Conservation (phyloP, 352 stramenopile species). For the Sclerospora graminicola region DNA sequence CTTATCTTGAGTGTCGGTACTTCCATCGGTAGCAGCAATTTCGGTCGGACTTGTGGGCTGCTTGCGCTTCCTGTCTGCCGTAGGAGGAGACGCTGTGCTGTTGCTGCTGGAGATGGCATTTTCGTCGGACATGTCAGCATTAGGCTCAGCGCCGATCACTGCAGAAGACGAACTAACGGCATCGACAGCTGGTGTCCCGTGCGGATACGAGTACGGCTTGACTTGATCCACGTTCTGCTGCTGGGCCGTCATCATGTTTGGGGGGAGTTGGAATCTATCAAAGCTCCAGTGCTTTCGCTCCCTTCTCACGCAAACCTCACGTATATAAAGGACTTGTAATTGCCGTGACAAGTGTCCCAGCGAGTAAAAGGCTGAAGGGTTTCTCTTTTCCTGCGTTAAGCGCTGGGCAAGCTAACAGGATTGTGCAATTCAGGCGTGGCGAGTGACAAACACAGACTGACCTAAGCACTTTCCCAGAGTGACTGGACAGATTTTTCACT, state of each 20-base stretch:
- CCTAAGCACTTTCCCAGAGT: constrained; percentile 17
- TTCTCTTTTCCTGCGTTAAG: too few relatives aligned
- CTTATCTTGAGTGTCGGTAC: constrained; percentile 15
- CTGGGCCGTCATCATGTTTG: constrained; percentile 52
- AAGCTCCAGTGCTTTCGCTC: constrained; percentile 5
- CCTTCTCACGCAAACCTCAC: constrained; percentile 9
- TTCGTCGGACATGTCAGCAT: constrained; percentile 14
- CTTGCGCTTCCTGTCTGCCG: constrained; percentile 19
- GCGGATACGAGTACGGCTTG: constrained; percentile 25
- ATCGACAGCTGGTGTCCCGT: constrained; percentile 13
- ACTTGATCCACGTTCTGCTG: constrained; percentile 38
- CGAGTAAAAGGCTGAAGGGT: neutral
- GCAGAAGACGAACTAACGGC: neutral
- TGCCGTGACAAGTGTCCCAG: neutral
- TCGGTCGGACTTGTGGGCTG: constrained; percentile 18
- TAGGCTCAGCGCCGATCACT: neutral
- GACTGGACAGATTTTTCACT: constrained; percentile 24
- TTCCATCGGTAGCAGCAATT: constrained; percentile 16
- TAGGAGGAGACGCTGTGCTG: constrained; percentile 9
- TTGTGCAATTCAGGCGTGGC: neutral
- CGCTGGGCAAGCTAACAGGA: neutral
- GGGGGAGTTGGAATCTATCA: constrained; percentile 6
- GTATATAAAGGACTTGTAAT: constrained; percentile 1
- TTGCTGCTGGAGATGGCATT: neutral
- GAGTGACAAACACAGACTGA: constrained; percentile 8